phyloP scores from a whole-genome alignment of 305 asterid genomes.

The Fraxinus sp. region DNA sequence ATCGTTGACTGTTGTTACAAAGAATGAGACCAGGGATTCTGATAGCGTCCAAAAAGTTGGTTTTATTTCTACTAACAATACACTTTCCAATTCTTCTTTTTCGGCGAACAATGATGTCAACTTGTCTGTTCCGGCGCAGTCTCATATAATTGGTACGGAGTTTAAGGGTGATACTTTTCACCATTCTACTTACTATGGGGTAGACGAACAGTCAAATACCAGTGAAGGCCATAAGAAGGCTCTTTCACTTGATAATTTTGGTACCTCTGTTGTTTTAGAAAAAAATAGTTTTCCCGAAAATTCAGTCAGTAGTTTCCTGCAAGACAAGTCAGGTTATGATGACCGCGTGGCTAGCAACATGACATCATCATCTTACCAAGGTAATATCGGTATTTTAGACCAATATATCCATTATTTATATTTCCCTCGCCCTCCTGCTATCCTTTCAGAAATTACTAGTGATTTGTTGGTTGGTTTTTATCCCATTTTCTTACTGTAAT shows the following conservation, averaged over 20 bases:
- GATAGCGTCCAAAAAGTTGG: slow-evolving; percentile 32
- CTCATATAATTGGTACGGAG: slow-evolving; percentile 38
- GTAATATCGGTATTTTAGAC: slow-evolving; percentile 36
- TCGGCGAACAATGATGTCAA: slow-evolving; percentile 26
- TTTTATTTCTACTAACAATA: slow-evolving; percentile 33
- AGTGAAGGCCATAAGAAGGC: slow-evolving; percentile 38
- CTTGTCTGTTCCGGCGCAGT: slow-evolving; percentile 29
- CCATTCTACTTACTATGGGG: slow-evolving; percentile 37
- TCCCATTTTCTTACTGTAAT: slow-evolving; percentile 25
- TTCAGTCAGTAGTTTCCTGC: slow-evolving; percentile 37
- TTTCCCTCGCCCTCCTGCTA: not conserved
- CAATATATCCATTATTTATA: not conserved
- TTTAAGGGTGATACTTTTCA: slow-evolving; percentile 37
- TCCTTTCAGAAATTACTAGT: slow-evolving; percentile 27
- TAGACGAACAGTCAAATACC: slow-evolving; percentile 35
- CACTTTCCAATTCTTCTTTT: slow-evolving; percentile 31
- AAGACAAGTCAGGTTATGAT: slow-evolving; percentile 42
- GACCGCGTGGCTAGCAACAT: slow-evolving; percentile 38
- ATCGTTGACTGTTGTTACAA: slow-evolving; percentile 30
- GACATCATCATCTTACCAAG: slow-evolving; percentile 49
- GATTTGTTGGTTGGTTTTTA: slow-evolving; percentile 14
- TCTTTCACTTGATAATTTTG: slow-evolving; percentile 38
- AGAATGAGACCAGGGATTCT: slow-evolving; percentile 39
- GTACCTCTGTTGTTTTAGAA: slow-evolving; percentile 36
- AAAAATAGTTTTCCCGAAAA: slow-evolving; percentile 39